Percentiles rank a stretch among this genome's conserved stretches.
Evolutionary conservation across 257 asterid genomes (phyloP).

Genomic region (Jacaranda mimosifolia): DNA sequence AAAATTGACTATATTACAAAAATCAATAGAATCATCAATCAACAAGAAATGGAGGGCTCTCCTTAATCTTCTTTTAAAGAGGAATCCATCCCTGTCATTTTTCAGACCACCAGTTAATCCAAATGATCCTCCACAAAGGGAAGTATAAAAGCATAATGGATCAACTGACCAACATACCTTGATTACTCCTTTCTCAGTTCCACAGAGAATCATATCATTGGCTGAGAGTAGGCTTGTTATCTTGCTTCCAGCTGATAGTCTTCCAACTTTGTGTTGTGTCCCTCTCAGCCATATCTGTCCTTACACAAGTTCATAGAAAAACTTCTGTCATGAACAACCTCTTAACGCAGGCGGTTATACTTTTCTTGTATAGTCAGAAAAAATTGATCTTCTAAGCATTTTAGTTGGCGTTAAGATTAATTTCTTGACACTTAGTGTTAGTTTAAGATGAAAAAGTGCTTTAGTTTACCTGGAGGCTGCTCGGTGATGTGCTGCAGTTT

Average conservation of each 20-base stretch:
- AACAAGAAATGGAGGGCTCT: conserved; percentile 21
- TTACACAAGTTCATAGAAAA: neutral
- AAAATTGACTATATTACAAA: conserved; percentile 22
- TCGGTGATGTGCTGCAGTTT: conserved; percentile 66
- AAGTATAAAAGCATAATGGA: neutral
- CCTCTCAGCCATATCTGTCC: conserved; percentile 90
- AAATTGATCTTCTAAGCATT: too few relatives aligned
- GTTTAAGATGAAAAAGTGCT: too few relatives aligned
- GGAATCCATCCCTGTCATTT: conserved; percentile 94
- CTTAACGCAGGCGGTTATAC: too few relatives aligned
- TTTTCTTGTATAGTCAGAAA: too few relatives aligned
- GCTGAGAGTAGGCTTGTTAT: conserved; percentile 87
- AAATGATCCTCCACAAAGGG: neutral
- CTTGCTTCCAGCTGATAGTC: conserved; percentile 94
- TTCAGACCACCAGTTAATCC: conserved; percentile 21
- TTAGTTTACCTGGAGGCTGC: conserved; percentile 74
- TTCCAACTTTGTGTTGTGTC: conserved; percentile 86
- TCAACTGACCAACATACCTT: conserved; percentile 59
- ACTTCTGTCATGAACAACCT: too few relatives aligned
- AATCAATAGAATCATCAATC: conserved; percentile 5
- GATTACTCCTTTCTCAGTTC: conserved; percentile 86
- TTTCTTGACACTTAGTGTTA: too few relatives aligned
- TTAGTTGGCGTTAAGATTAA: too few relatives aligned
- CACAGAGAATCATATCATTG: conserved; percentile 91
- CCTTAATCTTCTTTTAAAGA: conserved; percentile 52